Evolutionary conservation across 2,329 filamentous ascomycete genomes (phyloP), one percentile per base, ranked within the genome.

Genomic region (Talaromyces pinophilus): DNA sequence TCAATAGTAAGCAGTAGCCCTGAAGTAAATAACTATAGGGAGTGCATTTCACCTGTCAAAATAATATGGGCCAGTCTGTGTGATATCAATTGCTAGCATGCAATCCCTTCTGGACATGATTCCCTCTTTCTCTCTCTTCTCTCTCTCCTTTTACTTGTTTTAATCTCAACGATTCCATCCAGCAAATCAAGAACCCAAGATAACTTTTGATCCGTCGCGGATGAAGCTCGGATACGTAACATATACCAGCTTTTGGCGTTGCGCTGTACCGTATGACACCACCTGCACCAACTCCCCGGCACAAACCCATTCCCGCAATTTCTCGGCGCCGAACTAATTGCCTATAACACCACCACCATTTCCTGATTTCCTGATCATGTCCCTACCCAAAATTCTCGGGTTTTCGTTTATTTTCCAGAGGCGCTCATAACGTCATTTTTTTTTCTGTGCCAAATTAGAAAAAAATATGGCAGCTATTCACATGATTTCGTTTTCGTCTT

Each of bases 251-350:
- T 10, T 33, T 5, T 33, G 15, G 48, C 17, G 25, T 52, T n/a
- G 46, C 3, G 46, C 25, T 25, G 25, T 52, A 30, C 19, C 28
- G 46, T 52, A 30, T 52, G 25, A 52, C 48, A 15, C 5, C 5
- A 11, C 25, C 19, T 19, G 19, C 25, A 25, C 25, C 25, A 25
- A 3, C 6, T 17, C 4, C 17, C 44, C 44, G 44, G 19, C 46
- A 13, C 17, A 59, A 59, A 40, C 15, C 50, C 22, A 28, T 40
- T 15, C 11, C 33, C 55, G 35, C 22, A 50, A 15, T 22, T 57
- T 10, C 8, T 60, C 57, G 57, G 57, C 57, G 57, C 57, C 57
- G 57, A 60, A 60, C 17, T n/a, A 33, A 3, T 13, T 15, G 22
- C 57, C 46, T 30, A 33, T 46, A 60, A 60, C 57, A 60, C 38